Conservation (phyloP, 2,329 filamentous ascomycete species). For the Hypoxylon sp. region DNA sequence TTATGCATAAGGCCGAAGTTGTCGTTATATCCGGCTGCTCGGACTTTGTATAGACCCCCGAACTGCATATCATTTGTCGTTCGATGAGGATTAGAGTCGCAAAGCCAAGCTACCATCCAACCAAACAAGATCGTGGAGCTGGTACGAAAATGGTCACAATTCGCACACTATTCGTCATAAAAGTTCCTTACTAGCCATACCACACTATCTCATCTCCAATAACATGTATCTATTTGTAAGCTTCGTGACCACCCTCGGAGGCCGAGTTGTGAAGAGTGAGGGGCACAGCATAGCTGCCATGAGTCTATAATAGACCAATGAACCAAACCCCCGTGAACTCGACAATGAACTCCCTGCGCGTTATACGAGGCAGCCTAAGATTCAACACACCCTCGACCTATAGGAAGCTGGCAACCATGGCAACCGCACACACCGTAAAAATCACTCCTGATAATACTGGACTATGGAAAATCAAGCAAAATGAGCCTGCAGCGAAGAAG, state of each 20-base stretch:
- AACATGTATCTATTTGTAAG: constrained; percentile 27
- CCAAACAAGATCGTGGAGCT: constrained; percentile 9
- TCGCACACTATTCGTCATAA: constrained; percentile 21
- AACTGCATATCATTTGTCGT: not conserved
- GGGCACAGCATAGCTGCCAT: constrained; percentile 10
- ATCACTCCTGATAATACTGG: constrained; percentile 66
- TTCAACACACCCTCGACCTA: constrained; percentile 14
- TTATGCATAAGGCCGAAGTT: constrained; percentile 7
- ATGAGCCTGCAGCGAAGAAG: constrained; percentile 71
- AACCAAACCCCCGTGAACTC: constrained; percentile 18
- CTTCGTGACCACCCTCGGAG: constrained; percentile 23
- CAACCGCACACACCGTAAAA: constrained; percentile 64
- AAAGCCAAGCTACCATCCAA: constrained; percentile 17
- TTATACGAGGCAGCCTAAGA: constrained; percentile 18
- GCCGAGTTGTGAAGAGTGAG: constrained; percentile 20
- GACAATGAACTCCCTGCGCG: constrained; percentile 2
- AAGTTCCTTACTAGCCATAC: not conserved
- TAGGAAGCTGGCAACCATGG: constrained; percentile 56
- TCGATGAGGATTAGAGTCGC: constrained; percentile 2
- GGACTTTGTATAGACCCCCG: not conserved
- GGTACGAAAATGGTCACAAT: constrained; percentile 13
- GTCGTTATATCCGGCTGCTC: constrained; percentile 5
- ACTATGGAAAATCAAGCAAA: constrained; percentile 63
- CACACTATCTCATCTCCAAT: not conserved
- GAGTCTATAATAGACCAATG: not conserved